Conservation (phyloP, 2,329 filamentous ascomycete species). For the Epichloe typhina region DNA sequence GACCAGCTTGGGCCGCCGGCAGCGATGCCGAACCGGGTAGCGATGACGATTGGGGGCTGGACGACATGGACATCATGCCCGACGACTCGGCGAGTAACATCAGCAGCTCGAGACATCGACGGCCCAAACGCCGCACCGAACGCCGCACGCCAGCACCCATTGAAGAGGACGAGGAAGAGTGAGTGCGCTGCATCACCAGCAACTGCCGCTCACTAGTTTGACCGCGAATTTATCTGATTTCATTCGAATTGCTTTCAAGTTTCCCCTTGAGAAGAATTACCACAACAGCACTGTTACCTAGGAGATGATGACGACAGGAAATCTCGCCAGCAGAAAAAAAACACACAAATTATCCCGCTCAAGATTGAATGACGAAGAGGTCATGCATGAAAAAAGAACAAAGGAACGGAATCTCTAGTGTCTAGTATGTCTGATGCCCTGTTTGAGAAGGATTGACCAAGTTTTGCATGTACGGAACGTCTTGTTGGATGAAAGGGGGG, state of each 20-base stretch:
- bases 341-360: too few species aligned
- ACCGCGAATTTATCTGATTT: background rate
- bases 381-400: background rate
- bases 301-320: background rate
- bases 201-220: background rate
- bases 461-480: background rate
- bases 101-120: slow-evolving; percentile 52
- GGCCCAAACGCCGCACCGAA: slow-evolving; percentile 55
- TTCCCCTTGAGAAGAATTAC: background rate
- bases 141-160: slow-evolving; percentile 60
- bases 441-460: background rate
- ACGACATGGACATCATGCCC: slow-evolving; percentile 52
- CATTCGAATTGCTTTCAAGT: background rate
- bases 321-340: background rate
- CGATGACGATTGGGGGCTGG: slow-evolving; percentile 45
- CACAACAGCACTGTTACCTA: background rate
- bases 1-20: slow-evolving; percentile 23
- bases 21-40: slow-evolving; percentile 35
- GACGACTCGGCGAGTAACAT: slow-evolving; percentile 77
- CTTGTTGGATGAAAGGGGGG: background rate
- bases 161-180: slow-evolving; percentile 59
- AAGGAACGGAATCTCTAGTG: background rate
- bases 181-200: background rate
- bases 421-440: background rate
- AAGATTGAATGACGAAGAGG: background rate